Evolutionary conservation across 2,329 filamentous ascomycete genomes (phyloP).

Genomic region (Fusarium nanum): DNA sequence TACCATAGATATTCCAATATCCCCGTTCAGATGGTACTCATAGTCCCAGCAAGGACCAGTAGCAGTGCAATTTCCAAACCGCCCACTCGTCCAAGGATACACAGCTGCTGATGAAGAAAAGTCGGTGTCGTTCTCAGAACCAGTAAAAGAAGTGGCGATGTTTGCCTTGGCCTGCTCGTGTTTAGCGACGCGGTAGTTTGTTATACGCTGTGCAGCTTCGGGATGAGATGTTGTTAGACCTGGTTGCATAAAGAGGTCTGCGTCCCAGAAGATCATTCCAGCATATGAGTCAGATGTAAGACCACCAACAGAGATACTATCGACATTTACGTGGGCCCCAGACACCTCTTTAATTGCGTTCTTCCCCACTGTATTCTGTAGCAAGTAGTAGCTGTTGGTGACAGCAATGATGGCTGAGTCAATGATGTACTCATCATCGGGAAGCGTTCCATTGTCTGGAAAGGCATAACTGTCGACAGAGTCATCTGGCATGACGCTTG

Average conservation of each 20-base stretch:
- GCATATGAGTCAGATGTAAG: constrained; percentile 13
- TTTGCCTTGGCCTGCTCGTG: neutral
- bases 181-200: neutral
- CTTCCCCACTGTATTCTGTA: constrained; percentile 6
- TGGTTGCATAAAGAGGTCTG: constrained; percentile 11
- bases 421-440: constrained; percentile 2
- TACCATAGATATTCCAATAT: neutral
- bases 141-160: neutral
- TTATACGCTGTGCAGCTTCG: constrained; percentile 7
- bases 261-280: constrained; percentile 8
- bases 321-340: neutral
- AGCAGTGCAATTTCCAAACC: constrained; percentile 1
- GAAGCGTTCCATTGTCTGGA: neutral
- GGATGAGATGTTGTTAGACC: constrained; percentile 2
- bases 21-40: neutral
- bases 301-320: neutral
- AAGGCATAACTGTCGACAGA: constrained; percentile 3
- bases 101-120: constrained; percentile 2
- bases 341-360: neutral
- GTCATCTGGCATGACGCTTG: neutral
- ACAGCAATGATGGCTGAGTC: neutral
- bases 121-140: constrained; percentile 1
- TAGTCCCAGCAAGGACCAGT: constrained; percentile 17
- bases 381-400: neutral
- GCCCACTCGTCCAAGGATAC: constrained; percentile 1